Percentiles rank a stretch among this genome's conserved stretches.
These are phyloP conservation scores for Blastomyces silverae DNA, from an alignment of 2,329 filamentous ascomycete genomes.

Conservation along the genomic window DNA sequence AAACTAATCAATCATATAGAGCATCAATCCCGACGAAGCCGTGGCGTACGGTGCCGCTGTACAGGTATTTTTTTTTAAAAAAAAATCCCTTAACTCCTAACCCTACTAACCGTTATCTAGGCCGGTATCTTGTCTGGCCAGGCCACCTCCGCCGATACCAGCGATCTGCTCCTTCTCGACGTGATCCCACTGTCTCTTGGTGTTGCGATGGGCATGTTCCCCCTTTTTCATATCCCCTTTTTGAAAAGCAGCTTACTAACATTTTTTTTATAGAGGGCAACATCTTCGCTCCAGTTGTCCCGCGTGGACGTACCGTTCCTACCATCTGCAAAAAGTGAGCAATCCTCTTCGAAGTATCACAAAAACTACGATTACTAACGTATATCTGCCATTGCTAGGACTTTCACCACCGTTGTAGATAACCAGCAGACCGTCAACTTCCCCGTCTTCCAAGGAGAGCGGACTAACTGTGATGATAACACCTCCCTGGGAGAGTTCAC, in stretches of 20 bases:
- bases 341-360: neutral
- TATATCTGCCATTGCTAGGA: slow-evolving; percentile 35
- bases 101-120: slow-evolving; percentile 23
- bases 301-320: slow-evolving; percentile 69
- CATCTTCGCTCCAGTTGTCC: slow-evolving; percentile 92
- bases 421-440: slow-evolving; percentile 79
- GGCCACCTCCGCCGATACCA: slow-evolving; percentile 89
- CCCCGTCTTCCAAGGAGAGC: slow-evolving; percentile 92
- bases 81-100: neutral
- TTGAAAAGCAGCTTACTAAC: neutral
- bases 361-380: neutral
- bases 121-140: slow-evolving; percentile 98
- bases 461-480: slow-evolving; percentile 98
- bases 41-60: slow-evolving; percentile 98
- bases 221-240: neutral
- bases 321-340: slow-evolving; percentile 64
- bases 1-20: slow-evolving; percentile 36
- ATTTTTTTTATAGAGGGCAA: slow-evolving; percentile 58
- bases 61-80: slow-evolving; percentile 48
- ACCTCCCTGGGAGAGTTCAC: slow-evolving; percentile 97
- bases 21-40: slow-evolving; percentile 99
- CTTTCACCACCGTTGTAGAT: slow-evolving; percentile 69
- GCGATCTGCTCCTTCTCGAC: slow-evolving; percentile 90
- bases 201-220: slow-evolving; percentile 71
- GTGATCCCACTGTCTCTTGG: slow-evolving; percentile 93